phyloP scores from a whole-genome alignment of 768 basidiomycete species.

The Ephemerocybe angulata region DNA sequence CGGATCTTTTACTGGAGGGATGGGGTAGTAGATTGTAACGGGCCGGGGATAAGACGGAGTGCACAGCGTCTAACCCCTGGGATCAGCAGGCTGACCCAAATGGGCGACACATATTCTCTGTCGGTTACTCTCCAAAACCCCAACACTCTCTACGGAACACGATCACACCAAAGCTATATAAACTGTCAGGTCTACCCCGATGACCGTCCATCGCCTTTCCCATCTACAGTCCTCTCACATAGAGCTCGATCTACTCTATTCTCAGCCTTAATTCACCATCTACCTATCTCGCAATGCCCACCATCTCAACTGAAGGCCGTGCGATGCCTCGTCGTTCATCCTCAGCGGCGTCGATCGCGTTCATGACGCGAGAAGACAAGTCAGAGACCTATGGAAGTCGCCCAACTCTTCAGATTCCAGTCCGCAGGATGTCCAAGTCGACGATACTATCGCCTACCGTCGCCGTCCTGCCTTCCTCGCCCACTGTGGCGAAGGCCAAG shows the following conservation, averaged over 20 bases:
- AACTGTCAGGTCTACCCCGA: not conserved
- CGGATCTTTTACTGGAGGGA: not conserved
- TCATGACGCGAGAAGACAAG: conserved; percentile 2
- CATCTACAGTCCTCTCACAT: not conserved
- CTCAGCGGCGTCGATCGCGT: not conserved
- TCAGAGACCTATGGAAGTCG: conserved; percentile 8
- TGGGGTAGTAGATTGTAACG: not conserved
- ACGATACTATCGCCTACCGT: conserved; percentile 3
- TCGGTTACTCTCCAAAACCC: not conserved
- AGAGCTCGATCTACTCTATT: not conserved
- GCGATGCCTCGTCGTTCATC: conserved; percentile 4
- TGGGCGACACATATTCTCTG: not conserved
- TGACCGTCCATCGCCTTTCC: not conserved
- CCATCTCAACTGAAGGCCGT: not conserved
- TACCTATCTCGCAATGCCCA: conserved; percentile 2
- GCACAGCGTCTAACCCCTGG: not conserved
- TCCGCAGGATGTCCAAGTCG: conserved; percentile 4
- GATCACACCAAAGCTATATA: no score
- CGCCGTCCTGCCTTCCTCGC: not conserved
- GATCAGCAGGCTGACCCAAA: not conserved
- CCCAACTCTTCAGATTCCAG: not conserved
- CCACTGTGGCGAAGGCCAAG: not conserved
- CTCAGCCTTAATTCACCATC: conserved; percentile 6
- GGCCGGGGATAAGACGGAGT: not conserved
- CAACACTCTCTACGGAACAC: no score